These are phyloP conservation scores for Flaveria floridana DNA, from an alignment of 140 eudicot genomes.

Conservation along the genomic window DNA sequence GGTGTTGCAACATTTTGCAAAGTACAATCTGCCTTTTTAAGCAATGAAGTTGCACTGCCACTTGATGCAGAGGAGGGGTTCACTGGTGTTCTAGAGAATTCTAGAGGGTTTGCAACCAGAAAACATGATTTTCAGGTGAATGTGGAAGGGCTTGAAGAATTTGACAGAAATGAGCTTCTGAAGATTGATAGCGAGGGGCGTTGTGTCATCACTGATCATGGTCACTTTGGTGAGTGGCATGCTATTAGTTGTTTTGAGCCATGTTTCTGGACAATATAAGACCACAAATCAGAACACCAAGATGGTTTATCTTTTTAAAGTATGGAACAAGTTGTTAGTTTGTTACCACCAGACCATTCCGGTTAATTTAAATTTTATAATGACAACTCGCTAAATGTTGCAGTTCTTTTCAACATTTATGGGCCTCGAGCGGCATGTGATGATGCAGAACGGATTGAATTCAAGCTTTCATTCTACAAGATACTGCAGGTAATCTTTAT, in stretches of 20 bases:
- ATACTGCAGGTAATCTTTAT: constrained; percentile 58
- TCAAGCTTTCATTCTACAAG: constrained; percentile 70
- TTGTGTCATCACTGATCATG: constrained; percentile 91
- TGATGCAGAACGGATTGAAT: constrained; percentile 75
- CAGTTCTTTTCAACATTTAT: constrained; percentile 93
- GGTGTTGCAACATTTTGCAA: constrained; percentile 99
- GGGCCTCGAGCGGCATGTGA: constrained; percentile 87
- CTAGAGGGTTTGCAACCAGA: constrained; percentile 42
- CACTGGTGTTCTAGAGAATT: constrained; percentile 70
- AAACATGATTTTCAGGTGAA: constrained; percentile 37
- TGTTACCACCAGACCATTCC: constrained; percentile 6
- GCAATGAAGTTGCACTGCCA: constrained; percentile 84
- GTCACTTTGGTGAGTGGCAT: constrained; percentile 80
- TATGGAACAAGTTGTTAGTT: constrained; percentile 1
- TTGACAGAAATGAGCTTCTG: constrained; percentile 64
- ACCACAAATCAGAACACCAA: neutral
- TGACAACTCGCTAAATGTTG: constrained; percentile 5
- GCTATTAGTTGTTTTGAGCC: constrained; percentile 10
- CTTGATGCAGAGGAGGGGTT: constrained; percentile 93
- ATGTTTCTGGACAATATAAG: neutral
- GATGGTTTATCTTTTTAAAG: neutral
- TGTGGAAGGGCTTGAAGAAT: constrained; percentile 60
- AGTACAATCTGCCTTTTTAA: constrained; percentile 75
- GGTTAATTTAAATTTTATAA: neutral
- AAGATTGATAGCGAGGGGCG: constrained; percentile 93